These are phyloP conservation scores for Crepidotus variabilis DNA, from an alignment of 768 basidiomycete species.

Conservation along the genomic window DNA sequence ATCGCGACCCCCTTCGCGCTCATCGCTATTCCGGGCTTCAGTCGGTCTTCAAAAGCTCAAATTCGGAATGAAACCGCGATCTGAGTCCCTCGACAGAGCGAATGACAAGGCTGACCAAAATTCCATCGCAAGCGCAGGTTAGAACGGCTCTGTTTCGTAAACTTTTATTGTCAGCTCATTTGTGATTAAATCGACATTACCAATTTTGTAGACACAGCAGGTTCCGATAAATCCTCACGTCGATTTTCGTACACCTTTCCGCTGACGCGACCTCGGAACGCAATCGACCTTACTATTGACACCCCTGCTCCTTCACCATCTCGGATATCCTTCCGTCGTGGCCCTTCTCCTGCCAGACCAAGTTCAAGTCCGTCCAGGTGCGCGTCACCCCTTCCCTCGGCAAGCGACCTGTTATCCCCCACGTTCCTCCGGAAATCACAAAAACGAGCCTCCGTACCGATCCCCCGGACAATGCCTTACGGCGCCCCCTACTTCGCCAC, in stretches of 20 bases:
- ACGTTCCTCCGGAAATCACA: slow-evolving; percentile 24
- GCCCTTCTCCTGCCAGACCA: slow-evolving; percentile 14
- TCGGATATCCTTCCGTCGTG: slow-evolving; percentile 18
- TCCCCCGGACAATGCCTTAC: slow-evolving; percentile 37
- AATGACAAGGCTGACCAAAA: slow-evolving; percentile 17
- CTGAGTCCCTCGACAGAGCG: slow-evolving; percentile 5
- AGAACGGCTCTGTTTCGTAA: slow-evolving; percentile 5
- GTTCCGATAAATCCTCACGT: slow-evolving; percentile 15
- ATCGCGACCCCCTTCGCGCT: slow-evolving; percentile 18
- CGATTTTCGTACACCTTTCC: slow-evolving; percentile 14
- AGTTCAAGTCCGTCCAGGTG: slow-evolving; percentile 10
- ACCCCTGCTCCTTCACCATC: slow-evolving; percentile 15
- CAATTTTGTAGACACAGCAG: slow-evolving; percentile 12
- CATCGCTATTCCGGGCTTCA: slow-evolving; percentile 16
- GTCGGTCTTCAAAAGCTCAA: slow-evolving; percentile 23
- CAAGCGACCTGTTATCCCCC: slow-evolving; percentile 17
- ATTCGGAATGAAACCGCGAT: slow-evolving; percentile 9
- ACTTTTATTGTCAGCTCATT: not conserved
- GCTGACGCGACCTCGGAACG: slow-evolving; percentile 16
- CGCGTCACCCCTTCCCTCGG: slow-evolving; percentile 8
- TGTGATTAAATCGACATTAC: slow-evolving; percentile 2
- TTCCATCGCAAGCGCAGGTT: slow-evolving; percentile 20
- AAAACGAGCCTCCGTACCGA: slow-evolving; percentile 28
- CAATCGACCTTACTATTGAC: slow-evolving; percentile 14
- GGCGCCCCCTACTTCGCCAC: slow-evolving; percentile 43